Evolutionary conservation across 495 filamentous ascomycete species (phyloP), one percentile per base, ranked within the genome.

Genomic region (Aspergillus indologenus): DNA sequence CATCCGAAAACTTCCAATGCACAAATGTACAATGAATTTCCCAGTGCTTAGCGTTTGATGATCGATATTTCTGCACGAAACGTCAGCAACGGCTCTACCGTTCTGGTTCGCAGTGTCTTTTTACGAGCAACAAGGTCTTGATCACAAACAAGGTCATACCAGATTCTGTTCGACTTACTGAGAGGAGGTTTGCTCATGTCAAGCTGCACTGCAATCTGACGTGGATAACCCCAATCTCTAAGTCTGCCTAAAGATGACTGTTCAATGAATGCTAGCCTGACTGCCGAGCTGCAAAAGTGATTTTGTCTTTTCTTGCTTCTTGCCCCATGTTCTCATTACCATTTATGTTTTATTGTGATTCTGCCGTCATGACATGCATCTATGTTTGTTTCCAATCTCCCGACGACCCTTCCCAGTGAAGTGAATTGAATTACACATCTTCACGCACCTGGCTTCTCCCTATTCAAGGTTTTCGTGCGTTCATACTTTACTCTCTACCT

Each of bases 1-100:
- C 94, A 44, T 77, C 85, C 57, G 77, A 82, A 61, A 86, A 87
- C 68, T 94, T 94, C 34, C 81, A 88, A 94, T 70, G 73, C 76
- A 55, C 79, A 76, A 59, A 88, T 96, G 82, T 96, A 95, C 77
- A 73, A 83, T 67, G 89, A 95, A 71, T 94, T 95, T 75, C 34
- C 34, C 80, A 85, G 60, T 73, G 75, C 61, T 78, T 82, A 65
- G 90, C 91, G 56, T 70, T 87, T 60, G 86, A 88, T 64, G 91
- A 96, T 74, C 55, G 34, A 40, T 40, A 40, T 63, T 65, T 24
- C 29, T 40, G 68, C 73, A 59, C 75, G 77, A 65, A 69, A 75
- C 58, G 75, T 75, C 54, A 68, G 73, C 54, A 71, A 71, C 61
- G 86, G 86, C 26, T 59, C 74, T 85, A 73, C 88, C 46, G 71